A percentile compares a stretch with the other conserved stretches of the same genome.
These are phyloP conservation scores for Melastoma candidum DNA, from an alignment of 441 rosid species.

Conservation along the genomic window DNA sequence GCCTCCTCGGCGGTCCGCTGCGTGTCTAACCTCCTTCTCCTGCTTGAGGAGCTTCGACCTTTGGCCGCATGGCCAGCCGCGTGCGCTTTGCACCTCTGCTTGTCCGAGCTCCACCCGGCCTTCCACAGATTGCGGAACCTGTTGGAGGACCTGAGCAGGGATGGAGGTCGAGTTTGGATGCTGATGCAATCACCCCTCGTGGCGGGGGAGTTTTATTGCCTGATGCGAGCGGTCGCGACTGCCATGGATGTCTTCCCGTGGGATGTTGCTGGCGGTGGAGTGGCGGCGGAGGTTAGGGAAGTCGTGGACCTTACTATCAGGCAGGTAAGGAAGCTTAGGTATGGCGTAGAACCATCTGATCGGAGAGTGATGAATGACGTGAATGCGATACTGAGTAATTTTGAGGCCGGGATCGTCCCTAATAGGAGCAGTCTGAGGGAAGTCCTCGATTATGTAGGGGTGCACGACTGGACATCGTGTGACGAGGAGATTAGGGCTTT, in stretches of 20 bases:
- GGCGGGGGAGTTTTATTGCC: slow-evolving; percentile 37
- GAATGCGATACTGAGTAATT: slow-evolving; percentile 28
- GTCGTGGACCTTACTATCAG: slow-evolving; percentile 31
- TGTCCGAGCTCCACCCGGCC: slow-evolving; percentile 64
- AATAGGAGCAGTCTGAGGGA: slow-evolving; percentile 20
- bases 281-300: slow-evolving; percentile 48
- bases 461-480: slow-evolving; percentile 56
- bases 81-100: slow-evolving; percentile 23
- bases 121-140: slow-evolving; percentile 49
- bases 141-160: slow-evolving; percentile 53
- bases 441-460: slow-evolving; percentile 41
- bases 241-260: slow-evolving; percentile 52
- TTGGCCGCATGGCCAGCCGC: slow-evolving; percentile 9
- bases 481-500: slow-evolving; percentile 41
- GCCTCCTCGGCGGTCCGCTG: slow-evolving; percentile 40
- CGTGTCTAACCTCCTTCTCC: slow-evolving; percentile 31
- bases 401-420: slow-evolving; percentile 39
- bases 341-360: slow-evolving; percentile 35
- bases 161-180: slow-evolving; percentile 52
- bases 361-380: slow-evolving; percentile 26
- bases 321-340: slow-evolving; percentile 43
- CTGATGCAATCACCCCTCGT: slow-evolving; percentile 45
- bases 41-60: slow-evolving; percentile 41
- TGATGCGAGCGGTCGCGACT: slow-evolving; percentile 39
- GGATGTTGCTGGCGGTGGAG: slow-evolving; percentile 15